Base-by-base conservation (phyloP, 169 alveolate genomes). In the Eimeria praecox region DNA sequence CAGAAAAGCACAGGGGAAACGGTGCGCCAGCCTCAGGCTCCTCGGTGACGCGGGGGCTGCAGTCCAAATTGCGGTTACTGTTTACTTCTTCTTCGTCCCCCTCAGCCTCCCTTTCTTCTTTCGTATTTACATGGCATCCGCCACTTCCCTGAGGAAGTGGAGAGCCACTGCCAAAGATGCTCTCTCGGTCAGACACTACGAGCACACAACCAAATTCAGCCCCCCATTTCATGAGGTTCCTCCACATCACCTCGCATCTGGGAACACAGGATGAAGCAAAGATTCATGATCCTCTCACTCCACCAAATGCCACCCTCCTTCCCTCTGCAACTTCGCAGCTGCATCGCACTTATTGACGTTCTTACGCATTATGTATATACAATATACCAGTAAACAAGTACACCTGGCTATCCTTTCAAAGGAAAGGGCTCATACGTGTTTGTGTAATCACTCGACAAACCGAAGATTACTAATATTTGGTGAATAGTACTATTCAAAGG, bases 151-250 rank as follows among this genome's bases (percentile, higher is more conserved):
- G 83, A 38, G 8, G 4, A 16, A 18, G 20, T 49, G 83, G 83
- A 38, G 83, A 12, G 54, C 83, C 83, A 71, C 27, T 71, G 30
- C 52, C 30, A n/a, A 35, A 35, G 30, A 16, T 4, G n/a, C 83
- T 71, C 38, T 71, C 52, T 33, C 83, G 83, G 54, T 71, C 83
- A 71, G 83, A 14, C 83, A 71, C 83, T 71, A 71, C 2, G 83
- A 33, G 20, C 52, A 71, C 54, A 71, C 33, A 22, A 64, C 18
- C 35, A 64, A 64, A n/a, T 8, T 8, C 35, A 64, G n/a, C 12
- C 75, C 18, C 75, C 2, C 40, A 6, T 27, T 64, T n/a, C 75
- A 64, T 64, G 75, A 64, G 35, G 9, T n/a, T 64, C 2, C n/a
- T 5, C n/a, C 69, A 14, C n/a, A 64, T 64, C 69, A 9, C 24